Base-by-base conservation (phyloP, 2,329 filamentous ascomycete genomes). In the Ophiostoma ulmi region DNA sequence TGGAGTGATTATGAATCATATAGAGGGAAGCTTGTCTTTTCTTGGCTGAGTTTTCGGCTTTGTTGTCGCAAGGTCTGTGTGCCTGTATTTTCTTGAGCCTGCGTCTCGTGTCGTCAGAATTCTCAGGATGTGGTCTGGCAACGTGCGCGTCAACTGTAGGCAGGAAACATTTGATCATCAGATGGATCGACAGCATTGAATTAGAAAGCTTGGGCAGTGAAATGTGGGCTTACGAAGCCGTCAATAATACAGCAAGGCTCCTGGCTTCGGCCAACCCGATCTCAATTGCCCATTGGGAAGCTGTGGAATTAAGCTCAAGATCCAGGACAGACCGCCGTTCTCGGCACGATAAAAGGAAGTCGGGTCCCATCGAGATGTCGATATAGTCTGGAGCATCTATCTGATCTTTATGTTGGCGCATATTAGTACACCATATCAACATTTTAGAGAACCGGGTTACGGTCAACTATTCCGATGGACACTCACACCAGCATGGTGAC, bases 111-210 rank as follows among this genome's bases (percentile, higher is more conserved):
- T n/a, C 52, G 22, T 58, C 22, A 58, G 52, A 58, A 58, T 14
- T 7, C 17, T 14, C 4, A 58, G 58, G 26, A 31, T 63, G 26
- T 2, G 10, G 58, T 31, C 58, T 20, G 26, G 26, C 26, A 35
- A 35, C 26, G 58, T 63, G 58, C 58, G 58, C 58, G 58, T 63
- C 58, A 14, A 31, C 26, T 26, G 26, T 63, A 63, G 58, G 58
- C 58, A 63, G 58, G 14, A 20, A 63, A 63, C 26, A 35, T 63
- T 7, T 6, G 14, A 20, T 6, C 17, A 58, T 58, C 52, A 58
- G 26, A 35, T 63, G 26, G 58, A 63, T 63, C 26, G 11, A 31
- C 20, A 11, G 10, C 58, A 35, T 17, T 63, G 26, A 6, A 7
- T 35, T 35, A 8, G 11, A 63, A 63, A 35, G 26, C 58, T 35